Evolutionary conservation across 2,329 filamentous ascomycete species (phyloP).

Genomic region (Xylariaceae sp.): DNA sequence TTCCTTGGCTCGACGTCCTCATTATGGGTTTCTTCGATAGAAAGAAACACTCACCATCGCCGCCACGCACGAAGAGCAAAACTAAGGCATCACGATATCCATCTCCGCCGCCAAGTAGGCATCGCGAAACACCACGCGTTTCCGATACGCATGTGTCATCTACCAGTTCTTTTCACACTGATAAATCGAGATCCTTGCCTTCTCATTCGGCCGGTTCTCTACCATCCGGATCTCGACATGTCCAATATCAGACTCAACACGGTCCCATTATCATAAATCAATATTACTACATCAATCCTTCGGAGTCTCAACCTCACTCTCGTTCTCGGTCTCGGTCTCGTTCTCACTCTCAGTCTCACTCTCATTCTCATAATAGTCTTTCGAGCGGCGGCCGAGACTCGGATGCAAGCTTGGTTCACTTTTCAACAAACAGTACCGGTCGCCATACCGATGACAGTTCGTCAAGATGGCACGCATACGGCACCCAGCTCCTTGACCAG

Average conservation of each 20-base stretch:
- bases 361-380: slow-evolving; percentile 8
- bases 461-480: slow-evolving; percentile 39
- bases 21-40: slow-evolving; percentile 20
- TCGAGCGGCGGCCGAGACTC: slow-evolving; percentile 35
- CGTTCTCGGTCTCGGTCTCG: slow-evolving; percentile 19
- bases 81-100: too few species aligned
- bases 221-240: slow-evolving; percentile 20
- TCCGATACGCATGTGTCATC: neutral
- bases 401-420: slow-evolving; percentile 40
- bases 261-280: slow-evolving; percentile 48
- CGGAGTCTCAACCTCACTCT: slow-evolving; percentile 22
- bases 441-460: slow-evolving; percentile 41
- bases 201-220: slow-evolving; percentile 23
- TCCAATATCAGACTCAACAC: slow-evolving; percentile 28
- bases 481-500: slow-evolving; percentile 42
- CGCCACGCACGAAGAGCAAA: neutral
- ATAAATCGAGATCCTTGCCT: slow-evolving; percentile 15
- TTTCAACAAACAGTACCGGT: slow-evolving; percentile 34
- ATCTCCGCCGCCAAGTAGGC: slow-evolving; percentile 1
- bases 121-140: neutral
- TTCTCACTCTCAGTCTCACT: neutral
- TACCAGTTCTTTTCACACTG: slow-evolving; percentile 3
- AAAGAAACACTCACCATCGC: slow-evolving; percentile 15
- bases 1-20: slow-evolving; percentile 1
- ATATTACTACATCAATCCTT: slow-evolving; percentile 42